phyloP scores from a whole-genome alignment of 768 basidiomycete genomes.

The Macrocybe gigantea region DNA sequence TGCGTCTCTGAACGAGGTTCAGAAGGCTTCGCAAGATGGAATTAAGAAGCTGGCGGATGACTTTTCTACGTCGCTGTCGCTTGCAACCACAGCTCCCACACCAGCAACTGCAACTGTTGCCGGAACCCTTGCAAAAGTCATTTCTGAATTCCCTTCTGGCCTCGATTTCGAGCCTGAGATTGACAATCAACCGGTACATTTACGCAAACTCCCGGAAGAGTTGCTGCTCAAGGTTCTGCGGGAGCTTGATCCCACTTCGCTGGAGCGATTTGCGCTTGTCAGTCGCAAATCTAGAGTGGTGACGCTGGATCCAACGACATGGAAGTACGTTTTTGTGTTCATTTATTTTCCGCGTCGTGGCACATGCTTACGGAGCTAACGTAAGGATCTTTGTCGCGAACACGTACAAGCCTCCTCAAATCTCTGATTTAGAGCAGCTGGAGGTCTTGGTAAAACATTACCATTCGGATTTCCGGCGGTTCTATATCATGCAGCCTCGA shows the following conservation, averaged over 20 bases:
- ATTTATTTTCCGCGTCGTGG: not conserved
- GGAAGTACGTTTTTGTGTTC: conserved; percentile 50
- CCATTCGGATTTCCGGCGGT: conserved; percentile 61
- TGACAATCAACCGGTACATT: conserved; percentile 47
- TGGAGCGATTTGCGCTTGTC: conserved; percentile 76
- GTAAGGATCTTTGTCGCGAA: conserved; percentile 56
- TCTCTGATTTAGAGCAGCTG: conserved; percentile 47
- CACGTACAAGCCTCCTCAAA: conserved; percentile 74
- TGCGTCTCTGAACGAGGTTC: conserved; percentile 16
- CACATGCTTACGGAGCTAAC: not conserved
- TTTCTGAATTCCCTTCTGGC: conserved; percentile 41
- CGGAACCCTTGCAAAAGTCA: conserved; percentile 38
- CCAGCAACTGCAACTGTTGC: conserved; percentile 20
- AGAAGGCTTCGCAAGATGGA: conserved; percentile 5
- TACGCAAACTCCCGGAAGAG: conserved; percentile 71
- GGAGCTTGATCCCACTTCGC: conserved; percentile 54
- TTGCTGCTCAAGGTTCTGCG: conserved; percentile 63
- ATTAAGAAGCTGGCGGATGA: too few relatives aligned
- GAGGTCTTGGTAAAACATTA: conserved; percentile 45
- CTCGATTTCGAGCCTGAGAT: conserved; percentile 65
- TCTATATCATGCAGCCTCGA: conserved; percentile 81
- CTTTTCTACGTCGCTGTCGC: too few relatives aligned
- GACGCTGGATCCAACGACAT: conserved; percentile 62
- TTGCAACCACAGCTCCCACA: conserved; percentile 9
- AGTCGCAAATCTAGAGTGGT: conserved; percentile 72